phyloP scores from a whole-genome alignment of 208 protist species.

The Novymonas esmeraldas region DNA sequence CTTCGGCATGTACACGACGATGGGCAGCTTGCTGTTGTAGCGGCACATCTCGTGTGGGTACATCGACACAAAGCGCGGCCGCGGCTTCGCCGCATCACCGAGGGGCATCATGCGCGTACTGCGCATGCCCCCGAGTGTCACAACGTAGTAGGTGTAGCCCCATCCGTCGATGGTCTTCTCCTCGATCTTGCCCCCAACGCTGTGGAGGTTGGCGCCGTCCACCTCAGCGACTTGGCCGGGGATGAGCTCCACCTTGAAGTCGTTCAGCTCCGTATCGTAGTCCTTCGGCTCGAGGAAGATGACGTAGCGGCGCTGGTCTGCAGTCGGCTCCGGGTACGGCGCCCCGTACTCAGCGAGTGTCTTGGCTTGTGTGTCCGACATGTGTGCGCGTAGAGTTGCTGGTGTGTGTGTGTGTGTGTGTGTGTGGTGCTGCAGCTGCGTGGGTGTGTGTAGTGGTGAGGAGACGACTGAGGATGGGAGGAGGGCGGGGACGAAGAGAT shows the following conservation, averaged over 20 bases:
- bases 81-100: constrained; percentile 35
- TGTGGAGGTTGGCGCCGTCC: constrained; percentile 53
- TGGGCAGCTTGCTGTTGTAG: constrained; percentile 66
- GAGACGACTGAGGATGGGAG: neutral
- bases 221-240: constrained; percentile 52
- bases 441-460: neutral
- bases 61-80: constrained; percentile 36
- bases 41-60: constrained; percentile 21
- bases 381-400: neutral
- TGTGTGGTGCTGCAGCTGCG: neutral
- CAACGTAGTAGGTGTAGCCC: constrained; percentile 57
- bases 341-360: constrained; percentile 67
- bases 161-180: constrained; percentile 61
- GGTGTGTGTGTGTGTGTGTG: neutral
- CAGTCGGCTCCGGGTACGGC: constrained; percentile 63
- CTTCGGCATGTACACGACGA: constrained; percentile 59
- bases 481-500: neutral
- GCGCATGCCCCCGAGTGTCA: neutral
- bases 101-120: constrained; percentile 48
- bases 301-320: constrained; percentile 67
- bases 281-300: constrained; percentile 68
- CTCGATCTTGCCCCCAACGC: constrained; percentile 49
- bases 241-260: constrained; percentile 73
- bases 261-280: constrained; percentile 36
- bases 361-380: neutral